Percentiles rank a stretch among this genome's conserved stretches.
These are phyloP conservation scores for Russula griseocarnosa DNA, from an alignment of 768 basidiomycete species.

Conservation along the genomic window DNA sequence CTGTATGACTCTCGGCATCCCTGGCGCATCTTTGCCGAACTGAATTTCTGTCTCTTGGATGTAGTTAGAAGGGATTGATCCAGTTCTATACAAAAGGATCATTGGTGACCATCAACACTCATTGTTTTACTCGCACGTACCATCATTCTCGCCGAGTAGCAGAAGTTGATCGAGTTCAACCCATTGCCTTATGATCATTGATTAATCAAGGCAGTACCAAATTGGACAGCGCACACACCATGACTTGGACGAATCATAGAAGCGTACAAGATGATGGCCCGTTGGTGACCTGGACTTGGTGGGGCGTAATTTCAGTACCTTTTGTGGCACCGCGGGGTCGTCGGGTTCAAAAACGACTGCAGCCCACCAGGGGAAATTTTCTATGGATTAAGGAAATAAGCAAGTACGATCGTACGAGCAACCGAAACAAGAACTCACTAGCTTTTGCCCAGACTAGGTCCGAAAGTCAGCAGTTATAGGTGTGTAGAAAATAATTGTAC, in stretches of 20 bases:
- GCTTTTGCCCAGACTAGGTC: constrained; percentile 79
- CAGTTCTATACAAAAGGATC: constrained; percentile 44
- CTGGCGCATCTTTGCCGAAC: constrained; percentile 44
- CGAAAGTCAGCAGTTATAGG: neutral
- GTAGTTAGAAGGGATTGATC: constrained; percentile 59
- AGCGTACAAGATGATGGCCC: constrained; percentile 65
- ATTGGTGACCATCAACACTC: neutral
- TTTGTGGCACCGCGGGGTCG: constrained; percentile 44
- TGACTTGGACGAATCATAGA: constrained; percentile 64
- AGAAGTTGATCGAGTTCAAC: constrained; percentile 53
- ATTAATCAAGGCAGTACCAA: neutral
- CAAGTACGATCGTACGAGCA: constrained; percentile 7
- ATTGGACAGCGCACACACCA: constrained; percentile 44
- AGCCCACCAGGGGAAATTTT: constrained; percentile 83
- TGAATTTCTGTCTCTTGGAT: constrained; percentile 59
- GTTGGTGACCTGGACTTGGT: constrained; percentile 37
- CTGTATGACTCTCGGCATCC: constrained; percentile 60
- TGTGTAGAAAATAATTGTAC: constrained; percentile 11
- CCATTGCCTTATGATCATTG: constrained; percentile 51
- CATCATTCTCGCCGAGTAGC: constrained; percentile 62
- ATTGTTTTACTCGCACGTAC: constrained; percentile 41
- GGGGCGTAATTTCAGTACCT: constrained; percentile 35
- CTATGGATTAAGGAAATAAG: constrained; percentile 37
- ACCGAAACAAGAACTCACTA: constrained; percentile 40
- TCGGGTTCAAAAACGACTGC: constrained; percentile 69